A percentile compares a stretch with the other conserved stretches of the same genome.
Conservation (phyloP, 2,329 filamentous ascomycete species). For the Alternaria rosae region DNA sequence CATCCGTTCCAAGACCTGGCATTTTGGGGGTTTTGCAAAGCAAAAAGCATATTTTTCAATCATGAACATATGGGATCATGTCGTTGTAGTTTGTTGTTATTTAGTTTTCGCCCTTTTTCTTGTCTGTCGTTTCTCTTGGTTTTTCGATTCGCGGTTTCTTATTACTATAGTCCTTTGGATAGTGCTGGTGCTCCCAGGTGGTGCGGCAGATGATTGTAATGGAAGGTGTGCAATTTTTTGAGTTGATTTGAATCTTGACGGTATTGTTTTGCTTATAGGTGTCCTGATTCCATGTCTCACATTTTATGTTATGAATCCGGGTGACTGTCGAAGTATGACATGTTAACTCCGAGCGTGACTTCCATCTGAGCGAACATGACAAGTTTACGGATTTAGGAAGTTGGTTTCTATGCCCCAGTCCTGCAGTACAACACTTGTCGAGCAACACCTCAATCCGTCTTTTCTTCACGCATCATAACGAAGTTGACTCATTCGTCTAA, state of each 20-base stretch:
- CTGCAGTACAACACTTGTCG: not conserved
- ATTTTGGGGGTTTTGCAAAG: not conserved
- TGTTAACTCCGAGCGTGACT: too few species aligned
- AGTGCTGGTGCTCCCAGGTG: not conserved
- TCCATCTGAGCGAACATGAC: not conserved
- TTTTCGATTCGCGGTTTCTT: not conserved
- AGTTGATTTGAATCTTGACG: too few species aligned
- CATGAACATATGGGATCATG: not conserved
- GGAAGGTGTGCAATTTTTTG: not conserved
- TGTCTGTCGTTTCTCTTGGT: not conserved
- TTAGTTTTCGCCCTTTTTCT: not conserved
- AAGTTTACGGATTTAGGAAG: accelerated
- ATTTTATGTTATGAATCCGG: too few species aligned
- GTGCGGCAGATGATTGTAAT: not conserved
- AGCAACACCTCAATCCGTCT: not conserved
- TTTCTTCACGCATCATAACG: not conserved
- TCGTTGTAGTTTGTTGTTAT: not conserved
- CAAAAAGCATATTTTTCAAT: not conserved
- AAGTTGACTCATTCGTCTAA: not conserved
- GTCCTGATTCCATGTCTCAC: too few species aligned
- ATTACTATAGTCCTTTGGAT: not conserved
- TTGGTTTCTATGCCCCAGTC: accelerated
- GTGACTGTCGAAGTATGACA: too few species aligned
- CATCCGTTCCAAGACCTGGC: not conserved
- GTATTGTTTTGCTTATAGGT: too few species aligned